Evolutionary conservation across 2,329 filamentous ascomycete genomes (phyloP).

Genomic region (Colletotrichum phormii): DNA sequence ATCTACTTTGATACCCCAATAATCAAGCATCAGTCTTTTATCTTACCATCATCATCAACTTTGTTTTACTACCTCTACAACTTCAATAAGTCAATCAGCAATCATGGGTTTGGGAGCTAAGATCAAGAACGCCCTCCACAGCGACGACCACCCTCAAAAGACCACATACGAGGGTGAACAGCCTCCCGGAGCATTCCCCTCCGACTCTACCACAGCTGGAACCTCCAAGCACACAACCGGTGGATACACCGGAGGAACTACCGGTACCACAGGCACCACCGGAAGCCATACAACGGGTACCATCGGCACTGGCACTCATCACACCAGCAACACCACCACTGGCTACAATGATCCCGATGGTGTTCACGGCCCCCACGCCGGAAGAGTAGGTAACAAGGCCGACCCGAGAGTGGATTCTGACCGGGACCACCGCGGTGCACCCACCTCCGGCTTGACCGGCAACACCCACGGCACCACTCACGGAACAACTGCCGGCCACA

Average conservation of each 20-base stretch:
- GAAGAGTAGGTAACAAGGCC: slow-evolving; percentile 55
- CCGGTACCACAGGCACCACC: slow-evolving; percentile 14
- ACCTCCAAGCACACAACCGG: slow-evolving; percentile 25
- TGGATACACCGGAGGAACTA: slow-evolving; percentile 6
- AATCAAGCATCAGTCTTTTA: neutral
- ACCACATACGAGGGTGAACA: slow-evolving; percentile 19
- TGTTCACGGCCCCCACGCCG: slow-evolving; percentile 49
- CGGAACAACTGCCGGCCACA: slow-evolving; percentile 53
- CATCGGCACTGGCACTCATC: neutral
- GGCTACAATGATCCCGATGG: slow-evolving; percentile 34
- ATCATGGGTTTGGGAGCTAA: slow-evolving; percentile 38
- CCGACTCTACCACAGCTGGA: slow-evolving; percentile 10
- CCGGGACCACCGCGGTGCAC: slow-evolving; percentile 45
- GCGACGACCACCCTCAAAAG: slow-evolving; percentile 15
- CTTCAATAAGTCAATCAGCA: neutral
- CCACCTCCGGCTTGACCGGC: slow-evolving; percentile 28
- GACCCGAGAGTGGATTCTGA: slow-evolving; percentile 63
- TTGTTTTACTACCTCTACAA: neutral
- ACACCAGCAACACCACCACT: slow-evolving; percentile 11
- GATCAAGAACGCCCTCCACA: slow-evolving; percentile 37
- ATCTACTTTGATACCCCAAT: slow-evolving; percentile 4
- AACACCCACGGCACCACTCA: slow-evolving; percentile 46
- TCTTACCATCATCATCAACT: neutral
- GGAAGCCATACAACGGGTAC: neutral
- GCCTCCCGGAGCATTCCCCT: slow-evolving; percentile 32